Evolutionary conservation across 2,329 filamentous ascomycete genomes (phyloP), one percentile per base, ranked within the genome.

Genomic region (Cordyceps tenuipes): DNA sequence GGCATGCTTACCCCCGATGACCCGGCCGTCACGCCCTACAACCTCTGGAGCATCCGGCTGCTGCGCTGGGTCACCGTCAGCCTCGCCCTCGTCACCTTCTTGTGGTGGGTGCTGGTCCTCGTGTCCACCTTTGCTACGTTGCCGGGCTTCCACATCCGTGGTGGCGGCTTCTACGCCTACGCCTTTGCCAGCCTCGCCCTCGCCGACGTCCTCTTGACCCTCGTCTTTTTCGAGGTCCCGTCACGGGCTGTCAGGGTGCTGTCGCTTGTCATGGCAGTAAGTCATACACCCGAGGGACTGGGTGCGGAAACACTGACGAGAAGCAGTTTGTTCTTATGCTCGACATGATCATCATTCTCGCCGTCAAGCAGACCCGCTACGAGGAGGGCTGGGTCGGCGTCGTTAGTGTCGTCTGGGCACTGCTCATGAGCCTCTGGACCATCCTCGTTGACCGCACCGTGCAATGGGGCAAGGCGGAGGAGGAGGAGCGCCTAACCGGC

Each of bases 371-470:
- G 64, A 82, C 93, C 17, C 83, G 93, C 15, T 79, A 87, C 21
- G 91, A 97, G 71, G 93, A 97, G 73, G 88, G 90, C 36, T 95
- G 91, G 87, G 86, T 94, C 0, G 94, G 94, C n/a, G 88, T 94
- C 59, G 85, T 84, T 10, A 94, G 89, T 47, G 88, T 93, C 3
- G 75, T 90, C 17, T 97, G 80, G 92, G 89, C 90, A 19, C 79
- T 91, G 3, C 64, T 94, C 50, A 90, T 96, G 70, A 83, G 88
- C 41, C 71, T 89, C 3, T 97, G 91, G 85, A 88, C 88, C 26
- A 78, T 97, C 21, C 68, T 87, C 9, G 89, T 88, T 8, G 93
- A 96, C 69, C 82, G 88, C 52, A 85, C 89, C 5, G 94, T 99
- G 9, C 82, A 88, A 68, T 96, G 91, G 88, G 94, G 93, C 60